Conservation (phyloP, 805 yeast species). For the Candida andamanensis region DNA sequence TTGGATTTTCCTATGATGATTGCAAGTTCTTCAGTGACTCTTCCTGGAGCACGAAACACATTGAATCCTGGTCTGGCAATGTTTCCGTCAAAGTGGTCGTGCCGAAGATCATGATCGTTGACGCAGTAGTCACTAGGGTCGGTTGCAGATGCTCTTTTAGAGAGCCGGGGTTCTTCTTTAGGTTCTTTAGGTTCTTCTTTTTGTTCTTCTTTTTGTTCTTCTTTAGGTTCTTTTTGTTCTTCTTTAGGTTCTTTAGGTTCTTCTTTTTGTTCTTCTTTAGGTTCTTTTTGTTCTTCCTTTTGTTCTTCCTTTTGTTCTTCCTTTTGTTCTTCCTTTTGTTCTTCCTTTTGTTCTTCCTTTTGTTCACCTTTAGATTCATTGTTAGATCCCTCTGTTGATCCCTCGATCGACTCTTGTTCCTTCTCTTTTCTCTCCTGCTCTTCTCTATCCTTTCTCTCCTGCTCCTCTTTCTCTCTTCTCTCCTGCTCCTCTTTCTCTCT, state of each 20-base stretch:
- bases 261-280: not conserved
- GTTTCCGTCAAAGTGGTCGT: conserved; percentile 16
- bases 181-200: conserved; percentile 3
- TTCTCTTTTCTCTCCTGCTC: conserved; percentile 10
- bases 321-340: conserved; percentile 2
- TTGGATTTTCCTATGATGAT: conserved; percentile 33
- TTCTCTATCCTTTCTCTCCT: conserved; percentile 1
- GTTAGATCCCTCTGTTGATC: not conserved
- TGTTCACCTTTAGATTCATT: conserved; percentile 1
- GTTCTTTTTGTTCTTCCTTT: conserved; percentile 4
- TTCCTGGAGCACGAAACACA: conserved; percentile 26
- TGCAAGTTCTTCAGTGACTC: conserved; percentile 23
- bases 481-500: conserved; percentile 8
- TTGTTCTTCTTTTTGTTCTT: not conserved
- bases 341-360: no score
- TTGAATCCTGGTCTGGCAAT: conserved; percentile 33
- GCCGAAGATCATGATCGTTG: conserved; percentile 10
- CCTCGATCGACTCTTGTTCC: conserved; percentile 1
- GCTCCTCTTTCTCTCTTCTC: conserved; percentile 7
- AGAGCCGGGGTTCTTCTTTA: not conserved
- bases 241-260: conserved; percentile 1
- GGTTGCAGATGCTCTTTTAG: conserved; percentile 7
- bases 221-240: conserved; percentile 3
- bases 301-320: conserved; percentile 8
- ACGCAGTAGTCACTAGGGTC: conserved; percentile 16